Base-by-base conservation (phyloP, 768 basidiomycete genomes). In the Clathrus columnatus region DNA sequence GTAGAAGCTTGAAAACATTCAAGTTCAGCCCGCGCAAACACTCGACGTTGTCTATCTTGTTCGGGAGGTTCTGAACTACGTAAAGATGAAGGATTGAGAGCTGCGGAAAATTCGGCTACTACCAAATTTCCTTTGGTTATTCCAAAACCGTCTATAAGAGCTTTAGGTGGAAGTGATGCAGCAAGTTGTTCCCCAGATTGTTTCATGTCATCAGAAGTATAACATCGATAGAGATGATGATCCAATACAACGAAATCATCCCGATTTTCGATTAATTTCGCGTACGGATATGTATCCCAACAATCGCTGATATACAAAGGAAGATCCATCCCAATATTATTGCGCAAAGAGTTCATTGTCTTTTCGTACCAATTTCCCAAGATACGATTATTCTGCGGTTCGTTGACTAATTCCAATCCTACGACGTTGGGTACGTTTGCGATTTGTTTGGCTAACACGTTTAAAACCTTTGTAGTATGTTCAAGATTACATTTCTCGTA, bases 181-280 rank as follows among this genome's bases (percentile, higher is more conserved):
- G 80, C 72, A 62, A 87, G 88, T 44, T 78, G 73, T 2, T 74
- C 63, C 0, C 77, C 85, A 6, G 76, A 65, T 2, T 78, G 81
- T 1, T 65, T 57, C 17, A 68, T 77, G 65, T 92, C 90, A 1
- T 69, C 69, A 0, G 65, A 58, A 0, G 85, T 86, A 66, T 90
- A 89, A 67, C 87, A 89, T 23, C 90, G 79, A 63, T 91, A 92
- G 20, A 91, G 75, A 63, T 91, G 90, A 60, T 90, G 86, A 65
- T 92, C 90, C 41, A 91, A 70, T 14, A 84, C 80, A 18, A 82
- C 70, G 26, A 80, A 78, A 63, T 55, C 71, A 4, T 50, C 20
- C 57, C 67, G 57, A 18, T 59, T 58, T 4, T 68, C 67, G 0
- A 64, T 70, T 61, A 77, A 86, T 7, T 74, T 69, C 16, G 82